Conservation (phyloP, 768 basidiomycete genomes). For the Kwoniella mangroviensis region DNA sequence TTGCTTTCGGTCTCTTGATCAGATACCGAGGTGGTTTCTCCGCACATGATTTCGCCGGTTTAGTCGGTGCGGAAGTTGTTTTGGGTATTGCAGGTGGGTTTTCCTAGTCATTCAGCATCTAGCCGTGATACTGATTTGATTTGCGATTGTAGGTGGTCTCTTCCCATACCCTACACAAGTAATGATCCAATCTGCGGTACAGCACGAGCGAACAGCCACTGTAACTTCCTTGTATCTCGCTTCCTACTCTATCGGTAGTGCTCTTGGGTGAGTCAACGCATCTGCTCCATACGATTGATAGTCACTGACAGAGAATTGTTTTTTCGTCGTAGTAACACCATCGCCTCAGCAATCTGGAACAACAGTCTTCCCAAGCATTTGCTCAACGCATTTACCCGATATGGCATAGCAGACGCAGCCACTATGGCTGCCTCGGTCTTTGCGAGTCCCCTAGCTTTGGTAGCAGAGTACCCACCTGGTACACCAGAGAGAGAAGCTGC, state of each 20-base stretch:
- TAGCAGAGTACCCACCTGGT: conserved; percentile 33
- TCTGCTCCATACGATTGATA: too few relatives aligned
- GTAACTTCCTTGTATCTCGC: conserved; percentile 40
- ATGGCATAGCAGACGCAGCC: conserved; percentile 29
- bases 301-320: background rate
- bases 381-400: conserved; percentile 7
- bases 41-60: conserved; percentile 27
- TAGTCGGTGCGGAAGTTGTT: conserved; percentile 45
- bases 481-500: conserved; percentile 42
- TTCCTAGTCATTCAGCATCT: background rate
- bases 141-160: conserved; percentile 23
- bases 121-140: background rate
- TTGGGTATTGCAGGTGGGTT: conserved; percentile 26
- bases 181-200: conserved; percentile 36
- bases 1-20: conserved; percentile 50
- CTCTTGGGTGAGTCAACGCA: conserved; percentile 23
- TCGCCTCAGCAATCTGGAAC: conserved; percentile 51
- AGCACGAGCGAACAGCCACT: conserved; percentile 37
- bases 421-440: conserved; percentile 46
- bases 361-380: conserved; percentile 32
- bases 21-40: conserved; percentile 32
- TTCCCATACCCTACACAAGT: conserved; percentile 52
- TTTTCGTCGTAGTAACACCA: conserved; percentile 18
- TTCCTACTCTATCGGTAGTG: conserved; percentile 40
- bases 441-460: conserved; percentile 43